phyloP scores from a whole-genome alignment of 2,329 filamentous ascomycete genomes.

The Fusarium falciforme region DNA sequence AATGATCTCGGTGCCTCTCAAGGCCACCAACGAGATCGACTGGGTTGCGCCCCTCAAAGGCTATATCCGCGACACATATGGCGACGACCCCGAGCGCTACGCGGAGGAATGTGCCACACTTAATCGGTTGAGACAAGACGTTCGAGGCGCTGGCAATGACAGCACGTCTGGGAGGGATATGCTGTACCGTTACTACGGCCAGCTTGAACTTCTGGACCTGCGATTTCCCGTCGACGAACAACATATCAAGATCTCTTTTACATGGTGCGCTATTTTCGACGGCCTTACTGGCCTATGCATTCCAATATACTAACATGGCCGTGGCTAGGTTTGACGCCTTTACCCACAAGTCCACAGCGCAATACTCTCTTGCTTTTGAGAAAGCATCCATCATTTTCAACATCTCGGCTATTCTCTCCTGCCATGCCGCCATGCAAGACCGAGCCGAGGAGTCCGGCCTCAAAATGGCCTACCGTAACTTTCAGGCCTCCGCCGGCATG shows the following conservation, averaged over 20 bases:
- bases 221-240: conserved; percentile 98
- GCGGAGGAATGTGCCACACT: conserved; percentile 94
- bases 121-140: conserved; percentile 95
- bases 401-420: conserved; percentile 95
- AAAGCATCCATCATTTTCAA: conserved; percentile 99
- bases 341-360: conserved; percentile 95
- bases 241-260: conserved; percentile 99
- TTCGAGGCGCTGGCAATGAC: conserved; percentile 96
- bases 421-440: conserved; percentile 93
- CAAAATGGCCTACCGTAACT: conserved; percentile 97
- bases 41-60: conserved; percentile 92
- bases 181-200: conserved; percentile 96
- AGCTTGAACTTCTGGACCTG: conserved; percentile 93
- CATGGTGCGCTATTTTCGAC: conserved; percentile 74
- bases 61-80: conserved; percentile 94
- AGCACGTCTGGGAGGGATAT: conserved; percentile 93
- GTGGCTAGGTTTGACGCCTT: conserved; percentile 95
- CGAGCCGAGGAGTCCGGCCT: conserved; percentile 91
- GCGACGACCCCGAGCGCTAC: conserved; percentile 96
- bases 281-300: not conserved
- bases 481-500: conserved; percentile 98
- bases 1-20: conserved; percentile 95
- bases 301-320: conserved; percentile 6
- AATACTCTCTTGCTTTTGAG: conserved; percentile 96
- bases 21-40: conserved; percentile 96